Evolutionary conservation across 352 stramenopile genomes (phyloP), one percentile per base, ranked within the genome.

Genomic region (Saprolegnia diclina): DNA sequence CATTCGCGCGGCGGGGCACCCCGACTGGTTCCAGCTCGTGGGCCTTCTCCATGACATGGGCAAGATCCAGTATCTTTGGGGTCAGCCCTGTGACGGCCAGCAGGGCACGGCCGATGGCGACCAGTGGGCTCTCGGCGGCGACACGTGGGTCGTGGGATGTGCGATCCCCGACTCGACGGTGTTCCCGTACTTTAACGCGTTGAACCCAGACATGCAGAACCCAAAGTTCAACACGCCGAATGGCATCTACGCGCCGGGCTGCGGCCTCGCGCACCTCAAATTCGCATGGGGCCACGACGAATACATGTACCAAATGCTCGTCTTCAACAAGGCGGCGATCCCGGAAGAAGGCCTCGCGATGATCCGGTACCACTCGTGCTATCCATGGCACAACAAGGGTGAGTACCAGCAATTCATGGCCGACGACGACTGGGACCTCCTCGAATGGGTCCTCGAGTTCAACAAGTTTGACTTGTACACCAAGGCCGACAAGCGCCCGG

Each of bases 401-500:
- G 89, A 90, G 45, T 98, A 97, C 78, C 42, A 72, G 65, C 85
- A 96, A 65, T 72, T 98, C 5, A 95, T 97, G 87, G 83, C 76
- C 55, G 74, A 85, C 22, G 85, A 88, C 9, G 92, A 98, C 77
- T 73, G 91, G 4, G 82, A 95, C 50, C 70, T 91, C 46, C 72
- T 95, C 50, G 87, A 97, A 72, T 97, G 90, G 90, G 87, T 98
- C 52, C 81, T 95, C 64, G 82, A 92, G 74, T 97, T 98, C 73
- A 96, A 97, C 77, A 91, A 93, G 75, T 97, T 97, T 72, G 93
- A 98, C 73, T 71, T 98, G 26, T 98, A 98, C 80, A 98, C 89
- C 21, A 97, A 97, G 71, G 83, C 88, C 63, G 83, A 93, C 56
- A 80, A 79, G 35, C 77, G 85, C 56, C 85, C 84, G 3, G 82